These are phyloP conservation scores for Saccharomycopsis oosterbeekiorum DNA, from an alignment of 805 yeast genomes.

Conservation along the genomic window DNA sequence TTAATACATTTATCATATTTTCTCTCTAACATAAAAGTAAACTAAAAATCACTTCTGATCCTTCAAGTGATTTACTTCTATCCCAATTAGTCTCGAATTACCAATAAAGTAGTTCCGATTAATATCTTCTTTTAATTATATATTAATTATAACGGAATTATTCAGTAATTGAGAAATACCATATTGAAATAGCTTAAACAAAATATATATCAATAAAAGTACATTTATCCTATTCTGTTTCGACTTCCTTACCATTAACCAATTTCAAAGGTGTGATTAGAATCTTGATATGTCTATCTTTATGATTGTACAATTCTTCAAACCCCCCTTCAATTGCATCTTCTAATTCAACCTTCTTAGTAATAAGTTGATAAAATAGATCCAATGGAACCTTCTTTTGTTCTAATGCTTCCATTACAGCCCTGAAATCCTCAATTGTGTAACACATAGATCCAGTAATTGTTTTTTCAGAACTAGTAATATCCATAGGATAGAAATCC, in stretches of 20 bases:
- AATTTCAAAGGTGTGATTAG: constrained; percentile 28
- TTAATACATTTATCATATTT: too few species aligned
- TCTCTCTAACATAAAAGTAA: too few species aligned
- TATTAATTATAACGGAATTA: too few species aligned
- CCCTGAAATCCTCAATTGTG: constrained; percentile 34
- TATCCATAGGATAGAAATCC: constrained; percentile 36
- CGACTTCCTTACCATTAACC: constrained; percentile 7
- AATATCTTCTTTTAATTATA: too few species aligned
- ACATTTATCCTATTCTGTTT: background rate
- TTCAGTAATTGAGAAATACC: too few species aligned
- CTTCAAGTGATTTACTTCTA: too few species aligned
- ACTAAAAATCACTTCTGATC: too few species aligned
- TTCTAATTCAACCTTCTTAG: constrained; percentile 30
- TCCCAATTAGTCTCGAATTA: too few species aligned
- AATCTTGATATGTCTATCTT: constrained; percentile 38
- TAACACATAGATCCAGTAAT: constrained; percentile 39
- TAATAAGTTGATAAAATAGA: constrained; percentile 30
- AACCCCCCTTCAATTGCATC: constrained; percentile 36
- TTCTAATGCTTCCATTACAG: constrained; percentile 33
- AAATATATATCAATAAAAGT: background rate
- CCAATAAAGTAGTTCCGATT: too few species aligned
- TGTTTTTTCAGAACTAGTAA: constrained; percentile 33
- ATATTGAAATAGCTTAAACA: background rate
- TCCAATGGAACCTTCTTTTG: constrained; percentile 28
- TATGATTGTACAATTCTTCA: constrained; percentile 32